Evolutionary conservation across 2,329 filamentous ascomycete species (phyloP).

Genomic region (Clonostachys rosea): DNA sequence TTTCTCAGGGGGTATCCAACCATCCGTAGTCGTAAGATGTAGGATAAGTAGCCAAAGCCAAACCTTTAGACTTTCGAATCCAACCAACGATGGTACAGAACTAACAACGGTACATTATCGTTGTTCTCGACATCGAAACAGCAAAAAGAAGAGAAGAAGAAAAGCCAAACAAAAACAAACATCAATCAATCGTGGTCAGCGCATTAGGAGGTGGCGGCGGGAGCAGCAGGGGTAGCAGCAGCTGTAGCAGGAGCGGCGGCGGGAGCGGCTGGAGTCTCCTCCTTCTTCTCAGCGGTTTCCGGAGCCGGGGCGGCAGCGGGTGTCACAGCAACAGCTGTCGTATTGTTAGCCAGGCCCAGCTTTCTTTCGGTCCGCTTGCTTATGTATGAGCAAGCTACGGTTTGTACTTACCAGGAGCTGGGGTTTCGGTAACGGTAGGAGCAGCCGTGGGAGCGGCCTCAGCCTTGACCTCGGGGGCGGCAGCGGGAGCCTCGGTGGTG

Average conservation of each 20-base stretch:
- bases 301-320: conserved; percentile 6
- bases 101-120: background rate
- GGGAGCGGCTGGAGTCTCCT: conserved; percentile 11
- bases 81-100: background rate
- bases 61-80: too few species aligned
- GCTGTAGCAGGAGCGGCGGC: conserved; percentile 10
- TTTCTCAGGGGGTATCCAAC: conserved; percentile 6
- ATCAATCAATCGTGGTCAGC: background rate
- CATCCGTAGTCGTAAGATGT: background rate
- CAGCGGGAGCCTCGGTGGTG: conserved; percentile 3
- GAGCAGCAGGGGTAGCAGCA: conserved; percentile 12
- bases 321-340: conserved; percentile 1
- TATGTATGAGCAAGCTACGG: background rate
- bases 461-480: conserved; percentile 4
- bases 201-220: conserved; percentile 12
- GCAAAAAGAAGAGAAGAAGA: background rate
- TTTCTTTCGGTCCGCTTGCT: background rate
- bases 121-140: background rate
- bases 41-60: too few species aligned
- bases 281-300: conserved; percentile 1
- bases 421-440: conserved; percentile 11
- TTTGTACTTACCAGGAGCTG: conserved; percentile 4
- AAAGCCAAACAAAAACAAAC: conserved; percentile 1
- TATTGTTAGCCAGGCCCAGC: background rate
- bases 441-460: conserved; percentile 14